A percentile compares a stretch with the other conserved stretches of the same genome.
These are phyloP conservation scores for Podila verticillata DNA, from an alignment of 192 early-diverging fungal species.

Conservation along the genomic window DNA sequence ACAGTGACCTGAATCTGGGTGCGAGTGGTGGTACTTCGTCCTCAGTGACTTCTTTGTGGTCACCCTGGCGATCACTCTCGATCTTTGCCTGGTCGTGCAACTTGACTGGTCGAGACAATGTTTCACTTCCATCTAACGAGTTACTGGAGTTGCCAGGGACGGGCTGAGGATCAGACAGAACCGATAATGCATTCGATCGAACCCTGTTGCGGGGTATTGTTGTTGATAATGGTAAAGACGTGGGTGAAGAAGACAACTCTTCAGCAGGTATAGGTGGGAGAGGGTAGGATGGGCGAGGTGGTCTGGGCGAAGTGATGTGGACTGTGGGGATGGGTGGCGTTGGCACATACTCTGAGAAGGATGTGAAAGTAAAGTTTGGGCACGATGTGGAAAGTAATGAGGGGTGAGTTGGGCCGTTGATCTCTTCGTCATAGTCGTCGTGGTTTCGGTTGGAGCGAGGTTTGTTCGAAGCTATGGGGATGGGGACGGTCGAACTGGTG, in stretches of 20 bases:
- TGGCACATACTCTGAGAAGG: not conserved
- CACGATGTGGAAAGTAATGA: constrained; percentile 15
- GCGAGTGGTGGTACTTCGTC: not conserved
- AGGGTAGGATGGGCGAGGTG: constrained; percentile 12
- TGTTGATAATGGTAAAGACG: not conserved
- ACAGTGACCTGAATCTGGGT: not conserved
- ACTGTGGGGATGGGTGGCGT: not conserved
- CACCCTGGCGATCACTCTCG: not conserved
- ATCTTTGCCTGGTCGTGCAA: not conserved
- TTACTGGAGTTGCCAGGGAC: not conserved
- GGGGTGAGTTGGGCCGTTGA: not conserved
- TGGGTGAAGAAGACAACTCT: not conserved
- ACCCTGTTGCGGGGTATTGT: constrained; percentile 5
- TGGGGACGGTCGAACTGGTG: not conserved
- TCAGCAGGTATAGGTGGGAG: constrained; percentile 4
- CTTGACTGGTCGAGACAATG: not conserved
- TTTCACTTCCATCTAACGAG: not conserved
- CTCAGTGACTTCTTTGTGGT: not conserved
- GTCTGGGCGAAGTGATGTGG: constrained; percentile 13
- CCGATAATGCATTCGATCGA: constrained; percentile 16
- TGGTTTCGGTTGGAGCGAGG: not conserved
- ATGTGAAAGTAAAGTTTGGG: not conserved
- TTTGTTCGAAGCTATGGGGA: not conserved
- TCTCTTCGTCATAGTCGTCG: not conserved
- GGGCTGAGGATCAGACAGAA: not conserved